Base-by-base conservation (phyloP, 1,284 basidiomycete species). In the Cryptococcus floricola region DNA sequence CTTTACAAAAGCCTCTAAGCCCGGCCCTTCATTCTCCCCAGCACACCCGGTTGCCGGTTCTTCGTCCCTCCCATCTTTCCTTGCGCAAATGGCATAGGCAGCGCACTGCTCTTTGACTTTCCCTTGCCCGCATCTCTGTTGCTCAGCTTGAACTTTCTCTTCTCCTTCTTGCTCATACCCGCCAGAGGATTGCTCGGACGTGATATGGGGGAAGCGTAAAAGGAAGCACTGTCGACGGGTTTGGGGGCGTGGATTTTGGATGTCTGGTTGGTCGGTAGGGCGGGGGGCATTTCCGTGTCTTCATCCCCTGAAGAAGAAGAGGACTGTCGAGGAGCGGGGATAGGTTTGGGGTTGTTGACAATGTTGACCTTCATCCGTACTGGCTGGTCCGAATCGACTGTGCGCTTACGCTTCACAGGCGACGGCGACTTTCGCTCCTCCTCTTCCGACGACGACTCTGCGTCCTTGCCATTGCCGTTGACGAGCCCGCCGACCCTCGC, bases 371-470 rank as follows among this genome's bases (percentile, higher is more conserved):
- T 46, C 45, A 46, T 46, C 16, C 45, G 45, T 27, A 25, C 14
- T 23, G 41, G 25, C 2, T 25, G 50, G 10, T 53, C 31, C 2
- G 18, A 23, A 4, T 45, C 39, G 27, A 45, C 48, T n/a, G 43
- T 25, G 46, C 28, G 16, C 18, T 48, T 44, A 10, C 39, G 28
- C 14, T 42, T 45, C 12, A 48, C 53, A 23, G 43, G 23, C 39
- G 6, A 31, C 46, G 27, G 12, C 4, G 39, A 19, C 31, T 58
- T 39, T n/a, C 60, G 27, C 19, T 53, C 51, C 34, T 50, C 44
- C 13, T 50, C 58, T 71, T 80, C 76, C 27, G 81, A 81, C 38
- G 74, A 65, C 64, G 83, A 82, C 57, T 83, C 81, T 7, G 73
- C 76, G 31, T 54, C 53, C 25, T 53, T 56, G 1, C 41, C 25